Base-by-base conservation (phyloP, 2,329 filamentous ascomycete genomes). In the Claviceps citrina region DNA sequence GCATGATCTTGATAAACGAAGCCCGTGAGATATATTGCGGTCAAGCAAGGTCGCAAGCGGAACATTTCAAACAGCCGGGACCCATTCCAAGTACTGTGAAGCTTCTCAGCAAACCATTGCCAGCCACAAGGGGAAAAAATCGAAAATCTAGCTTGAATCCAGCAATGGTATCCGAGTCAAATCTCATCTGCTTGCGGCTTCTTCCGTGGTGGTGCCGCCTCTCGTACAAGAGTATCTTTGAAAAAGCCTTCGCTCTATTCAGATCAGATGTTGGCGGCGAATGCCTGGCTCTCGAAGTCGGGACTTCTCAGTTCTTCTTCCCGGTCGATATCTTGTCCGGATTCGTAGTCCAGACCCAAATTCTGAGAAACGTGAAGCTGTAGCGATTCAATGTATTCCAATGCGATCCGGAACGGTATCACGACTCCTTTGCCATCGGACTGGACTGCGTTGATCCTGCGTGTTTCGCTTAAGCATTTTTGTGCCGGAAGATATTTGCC, bases 401-500 rank as follows among this genome's bases (percentile, higher is more conserved):
- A 67, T 0, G 76, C 75, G 8, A 54, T 51, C 0, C 48, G 53
- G 44, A 76, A 78, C 24, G 63, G 62, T 40, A 64, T 57, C 34
- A 77, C 24, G 12, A 20, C 66, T 20, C 70, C 73, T 12, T 69
- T 61, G 38, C 67, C 64, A 36, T 65, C 58, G 2, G 65, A 61
- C 16, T 76, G 55, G 10, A 63, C 58, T 6, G 64, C 61, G 52
- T 78, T 79, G 50, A 67, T 70, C 36, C 57, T 63, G 22, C 65
- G 61, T 3, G 84, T 84, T 47, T 81, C 76, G 36, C 82, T 76
- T 1, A 96, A 69, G 47, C 83, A 84, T 43, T 74, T 71, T 48
- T 84, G 82, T 1, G 86, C 83, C 53, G 93, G 82, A 12, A 81
- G 73, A 39, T 77, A 76, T 53, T 89, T 87, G 26, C 73, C 76